Evolutionary conservation across 2,329 filamentous ascomycete species (phyloP).

Genomic region (Exophiala calicioides): DNA sequence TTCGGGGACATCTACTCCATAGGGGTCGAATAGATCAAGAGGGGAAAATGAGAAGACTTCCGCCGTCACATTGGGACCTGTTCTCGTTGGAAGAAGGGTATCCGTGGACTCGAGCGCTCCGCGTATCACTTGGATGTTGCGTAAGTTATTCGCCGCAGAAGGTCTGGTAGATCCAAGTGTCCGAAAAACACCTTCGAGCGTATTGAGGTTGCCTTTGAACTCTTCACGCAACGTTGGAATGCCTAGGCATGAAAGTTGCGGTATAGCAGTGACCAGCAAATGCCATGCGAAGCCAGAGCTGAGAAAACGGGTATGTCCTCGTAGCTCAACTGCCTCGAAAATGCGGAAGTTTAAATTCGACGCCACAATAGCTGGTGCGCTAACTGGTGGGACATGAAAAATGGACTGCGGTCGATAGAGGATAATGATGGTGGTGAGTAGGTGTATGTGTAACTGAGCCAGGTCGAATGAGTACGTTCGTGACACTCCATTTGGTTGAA

Average conservation of each 20-base stretch:
- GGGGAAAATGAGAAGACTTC: slow-evolving; percentile 1
- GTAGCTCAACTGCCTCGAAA: slow-evolving; percentile 21
- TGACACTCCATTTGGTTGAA: slow-evolving; percentile 5
- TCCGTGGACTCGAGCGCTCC: slow-evolving; percentile 7
- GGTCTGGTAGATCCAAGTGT: slow-evolving; percentile 12
- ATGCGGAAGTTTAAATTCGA: slow-evolving; percentile 20
- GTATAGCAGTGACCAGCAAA: slow-evolving; percentile 17
- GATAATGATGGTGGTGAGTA: slow-evolving; percentile 20
- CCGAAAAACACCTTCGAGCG: slow-evolving; percentile 10
- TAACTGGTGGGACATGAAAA: slow-evolving; percentile 9
- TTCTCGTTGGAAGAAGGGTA: background rate
- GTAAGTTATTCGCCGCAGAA: slow-evolving; percentile 18
- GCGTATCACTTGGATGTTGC: slow-evolving; percentile 17
- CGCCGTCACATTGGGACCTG: background rate
- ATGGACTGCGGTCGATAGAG: slow-evolving; percentile 18
- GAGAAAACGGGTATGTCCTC: slow-evolving; percentile 17
- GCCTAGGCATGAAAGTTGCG: slow-evolving; percentile 18
- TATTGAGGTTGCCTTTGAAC: slow-evolving; percentile 11
- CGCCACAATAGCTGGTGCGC: slow-evolving; percentile 8
- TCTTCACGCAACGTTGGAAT: slow-evolving; percentile 11
- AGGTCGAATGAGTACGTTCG: slow-evolving; percentile 17
- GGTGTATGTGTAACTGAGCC: slow-evolving; percentile 17
- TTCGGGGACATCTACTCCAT: slow-evolving; percentile 9
- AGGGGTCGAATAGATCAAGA: slow-evolving; percentile 11
- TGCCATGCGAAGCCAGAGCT: slow-evolving; percentile 16